A percentile compares a stretch with the other conserved stretches of the same genome.
Conservation (phyloP, 306 rosid species). For the Styphnolobium japonicum region DNA sequence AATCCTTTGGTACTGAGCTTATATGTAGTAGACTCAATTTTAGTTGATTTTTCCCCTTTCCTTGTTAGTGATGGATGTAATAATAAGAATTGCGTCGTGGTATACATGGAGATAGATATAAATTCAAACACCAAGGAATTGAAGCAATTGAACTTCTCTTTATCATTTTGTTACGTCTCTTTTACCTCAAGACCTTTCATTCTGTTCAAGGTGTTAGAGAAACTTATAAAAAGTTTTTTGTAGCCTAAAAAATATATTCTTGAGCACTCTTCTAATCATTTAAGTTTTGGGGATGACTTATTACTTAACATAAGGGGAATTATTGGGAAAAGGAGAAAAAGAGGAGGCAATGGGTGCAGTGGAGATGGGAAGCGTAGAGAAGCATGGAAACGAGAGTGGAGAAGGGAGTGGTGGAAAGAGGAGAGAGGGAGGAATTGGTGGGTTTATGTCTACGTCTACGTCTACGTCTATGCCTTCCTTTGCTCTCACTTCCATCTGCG, state of each 20-base stretch:
- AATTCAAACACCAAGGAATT: conserved; percentile 20
- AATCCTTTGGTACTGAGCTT: conserved; percentile 13
- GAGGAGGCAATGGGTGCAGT: neutral
- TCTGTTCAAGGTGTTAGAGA: neutral
- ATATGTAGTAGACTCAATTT: neutral
- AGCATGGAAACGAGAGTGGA: neutral
- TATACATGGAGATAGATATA: conserved; percentile 22
- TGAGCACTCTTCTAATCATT: neutral
- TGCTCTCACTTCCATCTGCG: neutral
- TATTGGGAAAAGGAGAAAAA: neutral
- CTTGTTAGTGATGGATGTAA: conserved; percentile 12
- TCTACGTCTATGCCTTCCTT: neutral
- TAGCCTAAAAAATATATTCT: neutral
- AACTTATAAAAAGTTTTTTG: neutral
- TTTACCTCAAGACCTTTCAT: neutral
- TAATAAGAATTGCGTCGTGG: conserved; percentile 8
- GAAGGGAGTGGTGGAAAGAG: too few species aligned
- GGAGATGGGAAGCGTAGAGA: neutral
- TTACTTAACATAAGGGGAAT: neutral
- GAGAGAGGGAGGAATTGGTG: conserved; percentile 2
- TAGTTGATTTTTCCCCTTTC: conserved; percentile 9
- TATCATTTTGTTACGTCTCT: neutral
- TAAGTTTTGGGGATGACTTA: neutral
- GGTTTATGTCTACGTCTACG: neutral
- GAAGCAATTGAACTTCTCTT: conserved; percentile 14